A percentile compares a stretch with the other conserved stretches of the same genome.
Evolutionary conservation across 768 basidiomycete species (phyloP).

Genomic region (Podaxis sp.): DNA sequence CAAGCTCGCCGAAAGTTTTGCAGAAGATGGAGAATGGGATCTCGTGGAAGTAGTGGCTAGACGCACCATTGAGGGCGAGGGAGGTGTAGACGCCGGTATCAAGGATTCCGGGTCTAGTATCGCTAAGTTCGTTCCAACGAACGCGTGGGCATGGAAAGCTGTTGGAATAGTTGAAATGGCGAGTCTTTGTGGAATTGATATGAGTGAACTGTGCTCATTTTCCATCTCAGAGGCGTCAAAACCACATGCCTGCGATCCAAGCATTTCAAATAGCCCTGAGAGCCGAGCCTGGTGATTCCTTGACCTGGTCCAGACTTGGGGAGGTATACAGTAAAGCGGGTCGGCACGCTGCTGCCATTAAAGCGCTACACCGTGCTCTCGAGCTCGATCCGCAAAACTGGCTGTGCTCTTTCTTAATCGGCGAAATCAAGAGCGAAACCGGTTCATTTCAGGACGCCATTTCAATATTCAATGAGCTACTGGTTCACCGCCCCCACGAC

Average conservation of each 20-base stretch:
- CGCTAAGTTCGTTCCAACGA: constrained; percentile 62
- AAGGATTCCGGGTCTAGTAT: constrained; percentile 29
- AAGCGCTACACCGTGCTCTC: constrained; percentile 73
- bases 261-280: constrained; percentile 85
- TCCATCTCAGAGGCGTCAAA: constrained; percentile 49
- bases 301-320: constrained; percentile 88
- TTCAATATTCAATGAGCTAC: constrained; percentile 51
- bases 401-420: constrained; percentile 80
- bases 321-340: constrained; percentile 90
- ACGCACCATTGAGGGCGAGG: constrained; percentile 91
- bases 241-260: constrained; percentile 73
- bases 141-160: constrained; percentile 99
- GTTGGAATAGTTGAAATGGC: constrained; percentile 89
- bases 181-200: constrained; percentile 22
- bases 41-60: constrained; percentile 92
- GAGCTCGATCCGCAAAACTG: constrained; percentile 76
- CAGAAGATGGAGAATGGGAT: constrained; percentile 93
- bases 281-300: constrained; percentile 68
- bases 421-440: constrained; percentile 76
- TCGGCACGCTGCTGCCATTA: constrained; percentile 83
- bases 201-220: background rate
- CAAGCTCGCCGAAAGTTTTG: constrained; percentile 83
- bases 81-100: constrained; percentile 58
- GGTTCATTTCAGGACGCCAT: constrained; percentile 78
- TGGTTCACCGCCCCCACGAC: constrained; percentile 56